Evolutionary conservation across 2,329 filamentous ascomycete species (phyloP), one percentile per base, ranked within the genome.

Genomic region (Stagonosporopsis cucurbitacearum): DNA sequence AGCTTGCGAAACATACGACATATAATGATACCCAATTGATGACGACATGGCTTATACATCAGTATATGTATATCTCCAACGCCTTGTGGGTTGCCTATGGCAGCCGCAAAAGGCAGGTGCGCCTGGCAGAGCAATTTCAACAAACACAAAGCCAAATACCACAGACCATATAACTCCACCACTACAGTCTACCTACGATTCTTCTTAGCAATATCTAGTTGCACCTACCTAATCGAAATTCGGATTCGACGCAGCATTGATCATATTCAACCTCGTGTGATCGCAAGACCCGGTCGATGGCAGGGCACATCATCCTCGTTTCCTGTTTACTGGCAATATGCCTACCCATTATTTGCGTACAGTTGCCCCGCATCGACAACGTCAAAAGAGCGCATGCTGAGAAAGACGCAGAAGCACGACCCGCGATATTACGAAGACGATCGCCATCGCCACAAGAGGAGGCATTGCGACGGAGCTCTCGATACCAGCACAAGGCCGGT

Each of bases 311-410:
- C 15, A 23, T 69, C 49, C 54, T 69, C 46, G 9, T 67, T 22
- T 49, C 56, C 23, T 67, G 59, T 37, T 25, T 64, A 23, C 25
- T 69, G 30, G 63, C 68, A 33, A 58, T 66, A 45, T 57, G 63
- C 40, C 45, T 68, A 7, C 68, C 67, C 15, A 67, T 70, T 26
- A 41, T 71, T 13, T 54, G 52, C 44, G 64, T 67, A 55, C 64
- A 71, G 28, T 35, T 62, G 23, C 56, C 64, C 26, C 66, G 63
- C 58, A 51, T 48, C 35, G 25, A 28, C n/a, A 36, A 36, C 19
- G 35, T 48, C 44, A n/a, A 46, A n/a, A 46, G 49, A 25, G n/a
- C 30, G 20, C 51, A 35, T 51, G 57, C 50, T 64, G 59, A 57
- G 33, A 37, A 23, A 30, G 22, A 19, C 26, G 36, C 35, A 62